Conservation (phyloP, 495 filamentous ascomycete species). For the Penicillium longicatenatum region DNA sequence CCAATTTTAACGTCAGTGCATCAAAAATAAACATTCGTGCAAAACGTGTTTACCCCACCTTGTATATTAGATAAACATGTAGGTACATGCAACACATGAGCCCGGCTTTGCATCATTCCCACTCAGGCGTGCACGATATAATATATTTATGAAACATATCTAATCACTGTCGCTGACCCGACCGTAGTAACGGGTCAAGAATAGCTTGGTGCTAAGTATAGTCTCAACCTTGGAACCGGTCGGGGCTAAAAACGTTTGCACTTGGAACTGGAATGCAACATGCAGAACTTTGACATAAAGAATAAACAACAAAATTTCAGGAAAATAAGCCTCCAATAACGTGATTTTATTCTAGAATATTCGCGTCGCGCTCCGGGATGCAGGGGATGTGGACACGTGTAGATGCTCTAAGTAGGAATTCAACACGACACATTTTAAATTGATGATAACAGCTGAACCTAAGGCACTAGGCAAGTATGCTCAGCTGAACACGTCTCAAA, state of each 20-base stretch:
- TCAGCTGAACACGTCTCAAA: background rate
- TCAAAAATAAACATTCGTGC: background rate
- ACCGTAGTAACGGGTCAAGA: background rate
- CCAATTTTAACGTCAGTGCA: background rate
- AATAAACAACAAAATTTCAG: background rate
- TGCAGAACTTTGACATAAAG: background rate
- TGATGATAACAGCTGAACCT: background rate
- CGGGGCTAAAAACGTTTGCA: background rate
- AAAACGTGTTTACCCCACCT: background rate
- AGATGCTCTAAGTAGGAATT: background rate
- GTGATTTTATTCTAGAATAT: background rate
- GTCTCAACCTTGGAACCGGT: background rate
- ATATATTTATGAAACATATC: no score
- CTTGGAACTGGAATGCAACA: background rate
- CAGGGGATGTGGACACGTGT: background rate
- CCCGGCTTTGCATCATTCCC: background rate
- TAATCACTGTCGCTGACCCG: background rate
- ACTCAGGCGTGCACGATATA: no score
- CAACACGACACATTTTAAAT: no score
- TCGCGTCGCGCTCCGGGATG: no score
- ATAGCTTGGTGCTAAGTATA: background rate
- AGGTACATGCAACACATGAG: background rate
- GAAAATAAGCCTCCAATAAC: no score
- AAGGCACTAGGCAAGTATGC: background rate
- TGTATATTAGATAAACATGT: no score